Evolutionary conservation across 345 rosid species (phyloP).

Genomic region (Lagerstroemia speciosa): DNA sequence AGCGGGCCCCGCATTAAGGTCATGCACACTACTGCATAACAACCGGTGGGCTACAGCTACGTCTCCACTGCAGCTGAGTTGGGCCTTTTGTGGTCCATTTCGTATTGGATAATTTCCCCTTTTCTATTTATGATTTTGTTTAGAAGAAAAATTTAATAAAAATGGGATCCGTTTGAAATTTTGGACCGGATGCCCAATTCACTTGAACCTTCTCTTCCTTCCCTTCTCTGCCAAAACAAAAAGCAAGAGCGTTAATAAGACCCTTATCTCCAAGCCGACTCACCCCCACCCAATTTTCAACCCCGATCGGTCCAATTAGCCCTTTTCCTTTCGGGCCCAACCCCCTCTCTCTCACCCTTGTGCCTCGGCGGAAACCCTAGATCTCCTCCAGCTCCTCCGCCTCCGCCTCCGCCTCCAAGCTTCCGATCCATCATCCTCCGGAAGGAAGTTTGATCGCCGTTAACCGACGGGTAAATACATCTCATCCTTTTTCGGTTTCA

Average conservation of each 20-base stretch:
- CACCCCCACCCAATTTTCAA: too few species aligned
- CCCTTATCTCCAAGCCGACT: not conserved
- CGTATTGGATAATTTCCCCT: too few species aligned
- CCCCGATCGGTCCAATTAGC: slow-evolving; percentile 32
- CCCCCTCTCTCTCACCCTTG: slow-evolving; percentile 28
- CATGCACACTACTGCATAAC: too few species aligned
- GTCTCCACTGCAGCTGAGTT: too few species aligned
- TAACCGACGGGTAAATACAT: not conserved
- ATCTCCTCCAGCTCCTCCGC: slow-evolving; percentile 7
- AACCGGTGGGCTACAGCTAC: too few species aligned
- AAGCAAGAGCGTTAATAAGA: not conserved
- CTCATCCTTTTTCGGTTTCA: not conserved
- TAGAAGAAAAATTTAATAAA: too few species aligned
- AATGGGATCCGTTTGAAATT: too few species aligned
- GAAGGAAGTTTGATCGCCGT: too few species aligned
- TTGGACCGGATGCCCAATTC: not conserved
- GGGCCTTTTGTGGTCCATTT: too few species aligned
- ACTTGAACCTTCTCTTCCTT: not conserved
- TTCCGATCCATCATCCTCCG: not conserved
- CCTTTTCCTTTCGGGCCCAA: slow-evolving; percentile 34
- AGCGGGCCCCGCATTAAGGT: too few species aligned
- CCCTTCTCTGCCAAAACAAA: slow-evolving; percentile 7
- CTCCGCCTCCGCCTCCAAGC: not conserved
- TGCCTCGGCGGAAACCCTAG: slow-evolving; percentile 28
- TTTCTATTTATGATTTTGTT: too few species aligned